Evolutionary conservation across 208 protist species (phyloP), one percentile per base, ranked within the genome.

Genomic region (Perkinsela sp.): DNA sequence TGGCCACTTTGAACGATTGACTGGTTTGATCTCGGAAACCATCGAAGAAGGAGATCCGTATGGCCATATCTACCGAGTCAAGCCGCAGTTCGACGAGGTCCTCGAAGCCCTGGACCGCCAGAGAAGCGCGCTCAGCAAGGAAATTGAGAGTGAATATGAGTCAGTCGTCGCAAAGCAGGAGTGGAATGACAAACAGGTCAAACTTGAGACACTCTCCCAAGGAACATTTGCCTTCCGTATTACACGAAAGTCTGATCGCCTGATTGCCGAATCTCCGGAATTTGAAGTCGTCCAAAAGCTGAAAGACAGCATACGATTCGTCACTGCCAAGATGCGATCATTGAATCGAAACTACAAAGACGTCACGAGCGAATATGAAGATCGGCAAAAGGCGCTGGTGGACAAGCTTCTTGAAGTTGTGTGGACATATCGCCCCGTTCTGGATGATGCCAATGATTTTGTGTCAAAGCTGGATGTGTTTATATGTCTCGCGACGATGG

Each of bases 271-370:
- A 28, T 86, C 73, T 72, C 78, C 84, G 48, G 73, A 82, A 68
- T 81, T 93, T 40, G 82, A 79, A 2, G 84, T 74, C 1, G 31
- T 92, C 0, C 29, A 87, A 1, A 83, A 79, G 71, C 95, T 92
- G 15, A 96, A 96, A 76, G 90, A 94, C 74, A 90, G 90, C 48
- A 83, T 95, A 6, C 80, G 88, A n/a, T 97, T 98, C 74, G 89
- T 82, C 0, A 82, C 66, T 29, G 2, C 74, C 1, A 31, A 32
- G 30, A 66, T 88, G 32, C 82, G 78, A 0, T 78, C 90, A 28
- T 75, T 85, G 69, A 83, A 91, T 31, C 77, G 89, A 13, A 69
- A 80, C 1, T 81, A 93, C n/a, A 89, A 73, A 71, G 80, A 88
- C 22, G 75, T 90, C 68, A 78, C 77, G 28, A 78, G 76, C 31